Conservation (phyloP, 106 monocot genomes). For the Dendrobium huoshanense region DNA sequence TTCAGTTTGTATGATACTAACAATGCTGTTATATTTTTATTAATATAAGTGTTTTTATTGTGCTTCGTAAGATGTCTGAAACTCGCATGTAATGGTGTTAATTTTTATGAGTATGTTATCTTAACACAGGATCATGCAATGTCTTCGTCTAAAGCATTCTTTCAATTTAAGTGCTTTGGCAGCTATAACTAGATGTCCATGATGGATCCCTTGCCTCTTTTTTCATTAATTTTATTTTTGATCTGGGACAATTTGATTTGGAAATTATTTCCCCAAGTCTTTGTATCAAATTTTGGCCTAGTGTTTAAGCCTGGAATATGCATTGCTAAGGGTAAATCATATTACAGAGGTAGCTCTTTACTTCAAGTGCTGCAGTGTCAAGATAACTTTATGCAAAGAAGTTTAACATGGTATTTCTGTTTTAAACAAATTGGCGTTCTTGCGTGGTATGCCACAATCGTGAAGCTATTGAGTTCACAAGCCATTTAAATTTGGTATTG, state of each 20-base stretch:
- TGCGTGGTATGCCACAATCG: too few relatives aligned
- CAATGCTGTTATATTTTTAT: neutral
- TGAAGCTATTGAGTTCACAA: neutral
- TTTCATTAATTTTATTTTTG: neutral
- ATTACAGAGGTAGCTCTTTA: neutral
- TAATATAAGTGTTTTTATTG: neutral
- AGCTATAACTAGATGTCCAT: too few relatives aligned
- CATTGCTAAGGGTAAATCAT: neutral
- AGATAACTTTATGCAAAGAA: neutral
- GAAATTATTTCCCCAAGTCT: neutral
- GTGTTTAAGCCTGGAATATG: neutral
- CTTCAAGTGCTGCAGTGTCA: neutral
- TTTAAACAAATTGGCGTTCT: neutral
- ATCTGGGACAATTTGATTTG: neutral
- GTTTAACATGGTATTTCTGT: neutral
- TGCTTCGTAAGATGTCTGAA: too few relatives aligned
- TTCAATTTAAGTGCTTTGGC: too few relatives aligned
- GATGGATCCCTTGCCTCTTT: neutral
- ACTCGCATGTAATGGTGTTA: too few relatives aligned
- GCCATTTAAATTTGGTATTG: neutral
- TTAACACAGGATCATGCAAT: too few relatives aligned
- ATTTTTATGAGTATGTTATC: too few relatives aligned
- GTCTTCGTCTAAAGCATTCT: too few relatives aligned
- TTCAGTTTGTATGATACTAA: neutral
- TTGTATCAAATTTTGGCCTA: neutral